Base-by-base conservation (phyloP, 73 alveolate species). In the Vitrella brassicaformis region DNA sequence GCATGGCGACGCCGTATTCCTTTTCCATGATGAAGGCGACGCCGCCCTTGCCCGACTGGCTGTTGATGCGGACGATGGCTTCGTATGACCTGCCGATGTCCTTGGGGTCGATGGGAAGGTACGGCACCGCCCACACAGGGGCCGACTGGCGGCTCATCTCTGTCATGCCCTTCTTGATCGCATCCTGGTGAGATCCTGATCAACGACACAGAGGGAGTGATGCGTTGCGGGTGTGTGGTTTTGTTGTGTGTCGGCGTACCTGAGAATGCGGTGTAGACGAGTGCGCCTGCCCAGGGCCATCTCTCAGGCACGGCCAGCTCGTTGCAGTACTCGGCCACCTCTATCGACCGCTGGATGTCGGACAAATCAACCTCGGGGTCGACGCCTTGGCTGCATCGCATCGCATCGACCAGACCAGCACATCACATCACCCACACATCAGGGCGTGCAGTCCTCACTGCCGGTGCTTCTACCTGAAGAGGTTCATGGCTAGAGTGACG, bases 101-200 rank as follows among this genome's bases (percentile, higher is more conserved):
- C 75, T 47, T 71, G 9, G 84, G 84, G 66, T 78, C 78, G 25
- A 78, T 70, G 47, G 84, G 84, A 68, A 78, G 31, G 31, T 78
- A 78, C 25, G 84, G 84, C 27, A 78, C 84, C 46, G 22, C 28
- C 56, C 56, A 39, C 56, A 39, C 56, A 4, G 56, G 56, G 56
- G 4, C 56, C 56, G 4, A 4, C 56, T 39, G 4, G 22, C 14
- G 22, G 22, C 14, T 39, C 56, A 39, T 39, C 56, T 56, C 82
- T 75, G 45, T 73, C 78, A 78, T 27, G 30, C 84, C 84, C 31
- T 78, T 78, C 84, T 78, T 78, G 84, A 78, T 78, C 47, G 84
- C 84, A 46, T 75, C 82, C 78, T 78, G 84, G 39, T 78, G 84
- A 30, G 78, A 69, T 0, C 84, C n/a, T n/a, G n/a, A n/a, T n/a